Evolutionary conservation across 495 filamentous ascomycete species (phyloP), one percentile per base, ranked within the genome.

Genomic region (Aspergillus nanangensis): DNA sequence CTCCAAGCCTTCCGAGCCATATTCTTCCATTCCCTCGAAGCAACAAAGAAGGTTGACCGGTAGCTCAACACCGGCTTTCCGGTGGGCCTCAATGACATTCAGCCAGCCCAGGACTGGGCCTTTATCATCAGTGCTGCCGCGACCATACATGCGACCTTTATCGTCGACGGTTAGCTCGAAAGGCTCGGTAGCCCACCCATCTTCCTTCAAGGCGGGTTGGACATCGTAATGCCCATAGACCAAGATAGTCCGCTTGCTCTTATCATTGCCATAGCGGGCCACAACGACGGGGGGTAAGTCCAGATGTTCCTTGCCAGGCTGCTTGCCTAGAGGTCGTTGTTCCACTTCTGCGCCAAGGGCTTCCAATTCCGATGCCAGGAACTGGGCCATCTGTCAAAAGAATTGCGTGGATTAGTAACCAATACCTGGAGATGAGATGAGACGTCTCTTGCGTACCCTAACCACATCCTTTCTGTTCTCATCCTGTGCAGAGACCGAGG

Each of bases 11-110:
- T 97, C 94, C 1, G 89, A 95, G 32, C 94, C 94, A 64, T 95
- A 95, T 71, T 99, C 94, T 71, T 99, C 93, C 94, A 99, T 99
- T 33, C 94, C 94, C 70, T 99, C 94, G 58, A 99, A 99, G 76
- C 94, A 99, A 90, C 96, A 96, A 23, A 99, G 80, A 45, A 99
- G 77, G 75, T 99, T 99, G 53, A 99, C 92, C 5, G 94, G 94
- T 60, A 97, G 83, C 38, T 96, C 92, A 38, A 96, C 75, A 32
- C 91, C 89, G 40, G 94, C 91, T 66, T 88, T 90, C 66, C 91
- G 81, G 76, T 99, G 93, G 9, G 94, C 91, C 65, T 99, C 90
- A 44, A 99, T 96, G 38, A 90, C 90, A 55, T 97, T 97, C 40
- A 99, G 67, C 94, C 94, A 99, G 40, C 94, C 94, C 19, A 99